Conservation (phyloP, 2,329 filamentous ascomycete genomes). For the Phialophora tarda region DNA sequence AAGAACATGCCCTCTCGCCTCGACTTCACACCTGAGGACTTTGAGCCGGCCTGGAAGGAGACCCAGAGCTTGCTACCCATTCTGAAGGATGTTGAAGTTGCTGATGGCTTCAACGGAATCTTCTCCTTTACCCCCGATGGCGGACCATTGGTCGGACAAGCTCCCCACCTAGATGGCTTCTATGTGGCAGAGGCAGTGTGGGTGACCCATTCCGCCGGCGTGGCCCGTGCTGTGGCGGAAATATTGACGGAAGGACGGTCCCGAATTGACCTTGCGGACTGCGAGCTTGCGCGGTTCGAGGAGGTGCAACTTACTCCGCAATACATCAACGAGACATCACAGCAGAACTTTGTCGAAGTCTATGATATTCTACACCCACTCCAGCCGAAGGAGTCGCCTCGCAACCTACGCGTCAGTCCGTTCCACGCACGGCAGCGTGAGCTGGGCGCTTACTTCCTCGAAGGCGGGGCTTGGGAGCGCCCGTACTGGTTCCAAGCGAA, state of each 20-base stretch:
- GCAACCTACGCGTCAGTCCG: constrained; percentile 64
- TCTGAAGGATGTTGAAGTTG: constrained; percentile 58
- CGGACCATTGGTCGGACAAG: constrained; percentile 63
- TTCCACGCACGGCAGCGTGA: constrained; percentile 62
- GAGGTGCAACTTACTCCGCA: constrained; percentile 61
- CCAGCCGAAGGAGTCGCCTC: constrained; percentile 62
- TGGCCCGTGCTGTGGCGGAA: constrained; percentile 66
- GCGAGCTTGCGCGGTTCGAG: constrained; percentile 66
- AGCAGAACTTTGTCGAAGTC: constrained; percentile 67
- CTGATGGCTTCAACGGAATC: constrained; percentile 68
- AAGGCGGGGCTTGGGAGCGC: constrained; percentile 65
- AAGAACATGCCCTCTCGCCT: constrained; percentile 69
- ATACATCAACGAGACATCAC: constrained; percentile 64
- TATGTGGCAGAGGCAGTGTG: constrained; percentile 70
- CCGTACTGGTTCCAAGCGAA: constrained; percentile 68
- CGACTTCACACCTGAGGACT: constrained; percentile 65
- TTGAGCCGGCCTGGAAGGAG: constrained; percentile 64
- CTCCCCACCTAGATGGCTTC: constrained; percentile 65
- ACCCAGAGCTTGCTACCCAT: constrained; percentile 61
- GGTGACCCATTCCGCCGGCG: constrained; percentile 69
- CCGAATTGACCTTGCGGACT: constrained; percentile 62
- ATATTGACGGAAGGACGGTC: constrained; percentile 63
- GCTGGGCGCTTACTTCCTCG: constrained; percentile 61
- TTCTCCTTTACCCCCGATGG: constrained; percentile 71
- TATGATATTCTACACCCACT: constrained; percentile 69